Evolutionary conservation across 257 asterid genomes (phyloP).

Genomic region (Verbena officinalis): DNA sequence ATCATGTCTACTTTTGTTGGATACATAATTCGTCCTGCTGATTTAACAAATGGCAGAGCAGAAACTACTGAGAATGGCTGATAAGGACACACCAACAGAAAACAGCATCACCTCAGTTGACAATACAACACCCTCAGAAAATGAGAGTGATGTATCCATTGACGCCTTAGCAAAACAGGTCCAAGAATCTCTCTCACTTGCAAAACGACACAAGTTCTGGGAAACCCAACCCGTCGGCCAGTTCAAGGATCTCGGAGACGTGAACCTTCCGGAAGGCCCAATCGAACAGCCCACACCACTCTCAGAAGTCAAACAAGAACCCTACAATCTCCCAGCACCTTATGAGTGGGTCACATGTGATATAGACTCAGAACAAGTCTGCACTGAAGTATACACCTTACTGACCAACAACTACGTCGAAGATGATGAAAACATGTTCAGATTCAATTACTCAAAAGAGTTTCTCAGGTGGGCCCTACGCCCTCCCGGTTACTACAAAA

Average conservation of each 20-base stretch:
- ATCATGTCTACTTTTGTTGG: not conserved
- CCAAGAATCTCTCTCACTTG: slow-evolving; percentile 72
- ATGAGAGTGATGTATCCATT: slow-evolving; percentile 47
- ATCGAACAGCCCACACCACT: slow-evolving; percentile 69
- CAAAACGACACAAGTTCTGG: slow-evolving; percentile 84
- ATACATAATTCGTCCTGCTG: slow-evolving; percentile 15
- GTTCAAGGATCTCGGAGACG: slow-evolving; percentile 77
- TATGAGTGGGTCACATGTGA: slow-evolving; percentile 90
- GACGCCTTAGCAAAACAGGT: slow-evolving; percentile 58
- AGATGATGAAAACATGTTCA: slow-evolving; percentile 85
- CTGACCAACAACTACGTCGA: slow-evolving; percentile 76
- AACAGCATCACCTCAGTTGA: slow-evolving; percentile 42
- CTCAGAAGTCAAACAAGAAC: slow-evolving; percentile 85
- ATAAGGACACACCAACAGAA: slow-evolving; percentile 42
- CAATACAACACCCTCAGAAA: slow-evolving; percentile 42
- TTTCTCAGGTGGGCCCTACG: slow-evolving; percentile 90
- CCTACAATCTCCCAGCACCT: slow-evolving; percentile 78
- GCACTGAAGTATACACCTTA: slow-evolving; percentile 71
- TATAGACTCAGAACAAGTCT: slow-evolving; percentile 67
- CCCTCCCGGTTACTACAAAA: slow-evolving; percentile 67
- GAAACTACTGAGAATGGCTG: slow-evolving; percentile 48
- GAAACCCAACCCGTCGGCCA: slow-evolving; percentile 94
- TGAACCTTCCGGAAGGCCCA: slow-evolving; percentile 79
- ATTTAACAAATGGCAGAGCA: slow-evolving; percentile 19
- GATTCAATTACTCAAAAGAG: slow-evolving; percentile 89